A percentile compares a stretch with the other conserved stretches of the same genome.
Conservation (phyloP, 495 filamentous ascomycete genomes). For the Diplogelasinospora grovesii region DNA sequence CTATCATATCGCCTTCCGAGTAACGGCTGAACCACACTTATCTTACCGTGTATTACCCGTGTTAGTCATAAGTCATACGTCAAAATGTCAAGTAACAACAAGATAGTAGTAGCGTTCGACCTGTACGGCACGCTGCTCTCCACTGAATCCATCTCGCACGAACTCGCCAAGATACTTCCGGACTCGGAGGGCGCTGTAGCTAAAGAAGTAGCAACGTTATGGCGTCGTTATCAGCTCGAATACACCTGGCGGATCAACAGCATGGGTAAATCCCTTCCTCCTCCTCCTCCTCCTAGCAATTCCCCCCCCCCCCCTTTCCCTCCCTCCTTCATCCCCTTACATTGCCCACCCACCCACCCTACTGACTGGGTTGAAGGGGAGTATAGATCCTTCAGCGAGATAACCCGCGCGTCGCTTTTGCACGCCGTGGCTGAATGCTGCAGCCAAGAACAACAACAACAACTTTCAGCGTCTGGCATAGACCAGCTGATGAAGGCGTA, state of each 20-base stretch:
- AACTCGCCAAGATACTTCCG: constrained; percentile 45
- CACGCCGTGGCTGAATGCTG: constrained; percentile 58
- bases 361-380: constrained; percentile 31
- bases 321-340: no score
- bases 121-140: constrained; percentile 69
- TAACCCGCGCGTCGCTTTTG: constrained; percentile 56
- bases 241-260: constrained; percentile 78
- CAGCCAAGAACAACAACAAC: no score
- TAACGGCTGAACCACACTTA: no score
- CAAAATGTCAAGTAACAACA: constrained; percentile 11
- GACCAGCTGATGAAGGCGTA: constrained; percentile 57
- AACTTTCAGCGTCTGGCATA: constrained; percentile 37
- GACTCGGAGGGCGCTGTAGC: constrained; percentile 51
- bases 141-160: constrained; percentile 57
- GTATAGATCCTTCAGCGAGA: constrained; percentile 58
- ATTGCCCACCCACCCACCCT: no score
- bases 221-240: constrained; percentile 59
- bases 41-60: no score
- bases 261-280: constrained; percentile 70
- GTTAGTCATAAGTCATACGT: no score
- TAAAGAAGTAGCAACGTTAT: constrained; percentile 45
- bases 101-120: constrained; percentile 62
- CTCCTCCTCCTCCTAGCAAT: no score
- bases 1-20: no score
- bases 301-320: no score